Evolutionary conservation across 345 rosid species (phyloP), one percentile per base, ranked within the genome.

Genomic region (Populus deltoides): DNA sequence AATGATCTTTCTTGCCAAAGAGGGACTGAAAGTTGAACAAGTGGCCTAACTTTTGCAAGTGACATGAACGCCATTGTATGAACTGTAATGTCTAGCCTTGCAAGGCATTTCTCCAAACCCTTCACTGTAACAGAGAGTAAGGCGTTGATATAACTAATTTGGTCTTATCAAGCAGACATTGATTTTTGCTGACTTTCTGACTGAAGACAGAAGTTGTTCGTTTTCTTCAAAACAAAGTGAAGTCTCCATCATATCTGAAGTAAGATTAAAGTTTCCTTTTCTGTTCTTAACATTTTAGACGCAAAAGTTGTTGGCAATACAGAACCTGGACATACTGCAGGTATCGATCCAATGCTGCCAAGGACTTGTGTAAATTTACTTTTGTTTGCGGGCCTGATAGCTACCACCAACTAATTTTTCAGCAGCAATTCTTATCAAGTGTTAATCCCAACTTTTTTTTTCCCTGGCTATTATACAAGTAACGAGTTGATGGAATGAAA

Each of bases 191-290:
- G 36, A 55, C 75, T 78, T 45, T 78, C 36, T 67, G 31, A 79
- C 22, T 55, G 55, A 20, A 74, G 35, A 79, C 24, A 61, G 6
- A 15, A 35, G 77, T 75, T 24, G 57, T n/a, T 74, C 43, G 57
- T 8, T 75, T 61, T 69, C 84, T 75, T 81, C 36, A 5, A 72
- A 79, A 78, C 78, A 70, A 81, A 81, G 85, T 47, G 73, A 79
- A 73, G 79, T 81, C 47, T 75, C 69, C 41, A 71, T 78, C 79
- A 65, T 69, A 27, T 73, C 39, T 29, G 29, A 75, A 75, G 77
- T 63, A 49, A 67, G 63, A 25, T 24, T 16, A 15, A 84, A 72
- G 81, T 61, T 78, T 77, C 71, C 38, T 53, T 62, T 83, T 66
- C 74, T 77, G 65, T 68, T n/a, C 78, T 76, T 72, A 20, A 59